These are phyloP conservation scores for Naegleria fowleri DNA, from an alignment of 208 protist genomes.

Conservation along the genomic window DNA sequence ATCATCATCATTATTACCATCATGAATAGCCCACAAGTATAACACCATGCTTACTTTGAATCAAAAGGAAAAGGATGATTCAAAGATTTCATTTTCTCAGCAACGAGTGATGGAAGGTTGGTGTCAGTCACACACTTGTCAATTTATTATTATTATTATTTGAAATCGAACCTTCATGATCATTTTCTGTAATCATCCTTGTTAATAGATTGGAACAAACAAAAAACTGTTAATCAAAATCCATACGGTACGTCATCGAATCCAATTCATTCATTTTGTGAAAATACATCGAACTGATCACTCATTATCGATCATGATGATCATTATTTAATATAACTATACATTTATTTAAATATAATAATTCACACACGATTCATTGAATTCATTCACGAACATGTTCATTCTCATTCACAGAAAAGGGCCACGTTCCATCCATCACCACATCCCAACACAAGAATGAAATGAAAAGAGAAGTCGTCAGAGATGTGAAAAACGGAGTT, in stretches of 20 bases:
- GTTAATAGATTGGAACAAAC: background rate
- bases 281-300: too few species aligned
- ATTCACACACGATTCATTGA: too few species aligned
- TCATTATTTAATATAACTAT: too few species aligned
- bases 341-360: too few species aligned
- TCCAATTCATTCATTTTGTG: too few species aligned
- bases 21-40: background rate
- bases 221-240: background rate
- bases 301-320: too few species aligned
- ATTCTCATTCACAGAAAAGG: background rate
- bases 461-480: background rate
- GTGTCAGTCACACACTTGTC: too few species aligned
- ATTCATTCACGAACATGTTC: too few species aligned
- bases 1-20: too few species aligned
- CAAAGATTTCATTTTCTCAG: background rate
- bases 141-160: too few species aligned
- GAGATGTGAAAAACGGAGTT: background rate
- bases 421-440: background rate
- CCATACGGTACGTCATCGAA: background rate
- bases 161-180: too few species aligned
- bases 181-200: too few species aligned
- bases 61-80: background rate
- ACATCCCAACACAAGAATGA: background rate
- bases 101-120: background rate
- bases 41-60: background rate